Conservation (phyloP, 345 rosid genomes). For the Atalantia buxifolia region DNA sequence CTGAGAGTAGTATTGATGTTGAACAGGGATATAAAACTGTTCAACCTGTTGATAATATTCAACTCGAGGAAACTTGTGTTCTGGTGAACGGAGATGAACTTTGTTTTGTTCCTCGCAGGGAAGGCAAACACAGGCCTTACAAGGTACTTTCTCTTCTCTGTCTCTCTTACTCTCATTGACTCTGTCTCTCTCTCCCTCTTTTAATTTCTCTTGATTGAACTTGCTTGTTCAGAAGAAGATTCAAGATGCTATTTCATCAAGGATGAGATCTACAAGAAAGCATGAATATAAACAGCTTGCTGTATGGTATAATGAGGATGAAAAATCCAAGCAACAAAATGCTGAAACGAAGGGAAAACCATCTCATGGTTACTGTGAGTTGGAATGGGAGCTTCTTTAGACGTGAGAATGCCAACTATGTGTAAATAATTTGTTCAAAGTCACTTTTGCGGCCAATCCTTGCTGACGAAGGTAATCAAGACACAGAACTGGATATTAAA, state of each 20-base stretch:
- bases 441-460: slow-evolving; percentile 14
- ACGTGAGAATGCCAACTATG: background rate
- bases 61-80: slow-evolving; percentile 67
- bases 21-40: slow-evolving; percentile 25
- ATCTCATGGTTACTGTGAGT: slow-evolving; percentile 32
- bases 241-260: slow-evolving; percentile 51
- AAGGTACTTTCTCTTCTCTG: slow-evolving; percentile 35
- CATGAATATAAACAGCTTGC: slow-evolving; percentile 67
- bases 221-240: slow-evolving; percentile 46
- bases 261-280: slow-evolving; percentile 55
- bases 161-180: background rate
- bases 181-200: background rate
- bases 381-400: slow-evolving; percentile 85
- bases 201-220: background rate
- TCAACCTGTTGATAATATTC: slow-evolving; percentile 24
- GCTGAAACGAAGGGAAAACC: slow-evolving; percentile 17
- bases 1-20: slow-evolving; percentile 17
- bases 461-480: slow-evolving; percentile 5
- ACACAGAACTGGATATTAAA: slow-evolving; percentile 12
- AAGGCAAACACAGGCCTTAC: slow-evolving; percentile 49
- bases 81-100: slow-evolving; percentile 51
- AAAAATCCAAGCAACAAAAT: slow-evolving; percentile 18
- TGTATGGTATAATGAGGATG: slow-evolving; percentile 20
- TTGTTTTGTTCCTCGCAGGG: slow-evolving; percentile 25
- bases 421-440: slow-evolving; percentile 12